Base-by-base conservation (phyloP, 2,329 filamentous ascomycete species). In the Ophiostoma perfectum region DNA sequence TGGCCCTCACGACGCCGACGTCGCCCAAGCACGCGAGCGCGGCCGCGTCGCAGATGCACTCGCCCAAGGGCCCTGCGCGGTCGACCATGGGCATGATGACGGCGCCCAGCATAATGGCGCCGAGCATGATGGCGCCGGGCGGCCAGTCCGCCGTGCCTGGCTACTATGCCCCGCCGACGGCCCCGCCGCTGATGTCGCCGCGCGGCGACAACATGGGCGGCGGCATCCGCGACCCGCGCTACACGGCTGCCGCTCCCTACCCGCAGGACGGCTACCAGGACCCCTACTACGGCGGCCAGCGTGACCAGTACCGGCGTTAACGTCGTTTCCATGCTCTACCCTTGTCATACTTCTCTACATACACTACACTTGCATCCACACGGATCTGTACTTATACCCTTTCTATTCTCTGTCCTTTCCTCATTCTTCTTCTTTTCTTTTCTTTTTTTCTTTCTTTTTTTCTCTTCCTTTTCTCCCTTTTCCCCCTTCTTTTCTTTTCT, bases 181-280 rank as follows among this genome's bases (percentile, higher is more conserved):
- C 60, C 6, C 39, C 60, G 16, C 16, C 38, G 39, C 39, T 39
- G 16, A 55, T 66, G 36, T 66, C 47, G 8, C 44, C 63, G n/a
- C 63, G 63, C 63, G 63, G 63, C 18, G 63, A 64, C 60, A 63
- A 63, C 38, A 63, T 63, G 60, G 60, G 60, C 39, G 60, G 60
- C 39, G 60, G 39, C 39, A 42, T 63, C 16, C 60, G 60, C 16
- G 60, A 42, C 39, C 39, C 60, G 7, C 60, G 60, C 16, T 42
- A 42, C 16, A n/a, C 39, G 14, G 39, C 39, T 5, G 38, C 38
- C n/a, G 60, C 16, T 16, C 38, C 16, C 16, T 63, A 63, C 16
- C 38, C 39, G 7, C 38, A 63, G 60, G 38, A 63, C 39, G 38
- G 38, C 5, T 63, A 63, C 60, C 39, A 44, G 55, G 55, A 60